phyloP scores from a whole-genome alignment of 805 yeast genomes.

The Sugiyamaella valdiviana region DNA sequence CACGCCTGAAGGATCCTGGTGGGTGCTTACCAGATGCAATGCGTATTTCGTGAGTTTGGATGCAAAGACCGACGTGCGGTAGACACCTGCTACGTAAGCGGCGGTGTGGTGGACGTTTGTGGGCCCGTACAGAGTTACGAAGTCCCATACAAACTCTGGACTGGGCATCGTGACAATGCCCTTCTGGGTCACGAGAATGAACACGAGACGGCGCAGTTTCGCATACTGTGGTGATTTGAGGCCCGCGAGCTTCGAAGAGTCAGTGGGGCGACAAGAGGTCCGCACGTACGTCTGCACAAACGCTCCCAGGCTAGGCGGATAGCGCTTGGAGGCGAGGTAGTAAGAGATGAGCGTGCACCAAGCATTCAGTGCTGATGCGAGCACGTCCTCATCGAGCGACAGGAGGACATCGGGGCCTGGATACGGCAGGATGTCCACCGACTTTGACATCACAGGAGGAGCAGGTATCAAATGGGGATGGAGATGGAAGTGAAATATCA shows the following conservation, averaged over 20 bases:
- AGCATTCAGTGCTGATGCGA: not conserved
- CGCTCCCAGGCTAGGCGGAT: not conserved
- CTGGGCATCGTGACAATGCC: conserved; percentile 10
- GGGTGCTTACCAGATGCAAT: conserved; percentile 3
- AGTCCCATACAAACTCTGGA: conserved; percentile 25
- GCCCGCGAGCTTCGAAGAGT: not conserved
- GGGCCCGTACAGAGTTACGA: conserved; percentile 22
- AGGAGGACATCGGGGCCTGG: not conserved
- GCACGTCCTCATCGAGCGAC: not conserved
- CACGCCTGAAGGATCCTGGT: not conserved
- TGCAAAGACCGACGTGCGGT: not conserved
- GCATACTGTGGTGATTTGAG: not conserved
- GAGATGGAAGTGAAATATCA: too few species aligned
- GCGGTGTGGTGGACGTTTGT: conserved; percentile 11
- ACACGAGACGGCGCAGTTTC: conserved; percentile 1
- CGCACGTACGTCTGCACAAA: conserved; percentile 4
- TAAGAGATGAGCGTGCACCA: not conserved
- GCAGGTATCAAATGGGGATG: not conserved
- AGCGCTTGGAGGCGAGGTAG: not conserved
- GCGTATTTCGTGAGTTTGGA: conserved; percentile 7
- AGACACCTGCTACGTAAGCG: conserved; percentile 1
- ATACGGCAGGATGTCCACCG: not conserved
- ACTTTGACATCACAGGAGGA: not conserved
- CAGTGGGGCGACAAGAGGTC: not conserved
- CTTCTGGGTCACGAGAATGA: conserved; percentile 6